Conservation (phyloP, 2,329 filamentous ascomycete genomes). For the Hymenoscyphus fraxineus region DNA sequence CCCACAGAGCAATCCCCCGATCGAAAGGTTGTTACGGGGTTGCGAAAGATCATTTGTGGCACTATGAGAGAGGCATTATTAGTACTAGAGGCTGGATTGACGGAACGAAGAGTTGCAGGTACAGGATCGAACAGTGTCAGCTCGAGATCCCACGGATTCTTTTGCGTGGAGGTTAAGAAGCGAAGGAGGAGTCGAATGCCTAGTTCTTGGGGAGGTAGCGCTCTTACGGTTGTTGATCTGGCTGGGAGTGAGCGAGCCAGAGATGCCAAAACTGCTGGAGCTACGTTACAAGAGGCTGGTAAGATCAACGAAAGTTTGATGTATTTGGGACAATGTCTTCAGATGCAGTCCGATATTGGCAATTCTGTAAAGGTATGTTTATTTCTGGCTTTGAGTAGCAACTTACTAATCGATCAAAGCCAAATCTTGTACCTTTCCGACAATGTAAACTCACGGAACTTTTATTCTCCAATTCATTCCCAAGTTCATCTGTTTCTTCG, state of each 20-base stretch:
- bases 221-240: constrained; percentile 84
- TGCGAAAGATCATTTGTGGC: constrained; percentile 85
- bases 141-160: constrained; percentile 92
- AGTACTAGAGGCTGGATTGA: constrained; percentile 83
- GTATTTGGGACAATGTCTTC: constrained; percentile 95
- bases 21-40: constrained; percentile 87
- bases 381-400: neutral
- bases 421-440: constrained; percentile 71
- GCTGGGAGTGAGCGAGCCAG: constrained; percentile 91
- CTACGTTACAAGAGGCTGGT: constrained; percentile 88
- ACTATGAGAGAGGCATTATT: constrained; percentile 80
- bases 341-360: constrained; percentile 83
- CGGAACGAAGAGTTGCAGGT: constrained; percentile 81
- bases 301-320: constrained; percentile 99
- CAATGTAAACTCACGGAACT: constrained; percentile 85
- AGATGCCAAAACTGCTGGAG: constrained; percentile 89
- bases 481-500: constrained; percentile 16
- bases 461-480: constrained; percentile 85
- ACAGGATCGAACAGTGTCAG: constrained; percentile 92
- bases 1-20: constrained; percentile 83
- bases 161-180: constrained; percentile 93
- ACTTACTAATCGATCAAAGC: constrained; percentile 42
- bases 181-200: constrained; percentile 50
- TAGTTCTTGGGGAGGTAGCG: constrained; percentile 69
- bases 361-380: constrained; percentile 65